phyloP scores from a whole-genome alignment of 179 eudicot genomes.

The Silene noctiflora region DNA sequence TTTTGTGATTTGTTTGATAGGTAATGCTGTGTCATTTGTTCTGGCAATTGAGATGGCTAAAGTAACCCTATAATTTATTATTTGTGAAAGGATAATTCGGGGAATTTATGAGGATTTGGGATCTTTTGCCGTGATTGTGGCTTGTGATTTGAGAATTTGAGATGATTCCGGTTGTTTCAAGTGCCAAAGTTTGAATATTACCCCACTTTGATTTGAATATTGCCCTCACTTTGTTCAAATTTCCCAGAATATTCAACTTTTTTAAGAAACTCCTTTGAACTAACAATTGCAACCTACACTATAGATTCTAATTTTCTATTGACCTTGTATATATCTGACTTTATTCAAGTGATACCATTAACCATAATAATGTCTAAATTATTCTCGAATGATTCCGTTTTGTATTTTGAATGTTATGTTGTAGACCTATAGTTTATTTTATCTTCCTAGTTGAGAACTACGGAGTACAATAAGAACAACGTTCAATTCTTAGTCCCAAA shows the following conservation, averaged over 20 bases:
- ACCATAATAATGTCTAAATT: no score
- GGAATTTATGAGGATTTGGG: background rate
- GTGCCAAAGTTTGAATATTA: no score
- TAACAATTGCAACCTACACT: background rate
- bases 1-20: background rate
- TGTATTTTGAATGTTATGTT: background rate
- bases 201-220: background rate
- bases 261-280: background rate
- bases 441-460: no score
- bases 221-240: background rate
- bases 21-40: background rate
- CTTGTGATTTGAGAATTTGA: conserved; percentile 1
- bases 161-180: background rate
- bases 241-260: background rate
- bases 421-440: background rate
- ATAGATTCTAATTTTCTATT: no score
- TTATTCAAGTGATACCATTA: no score
- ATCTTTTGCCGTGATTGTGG: background rate
- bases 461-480: no score
- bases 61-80: no score
- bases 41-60: no score
- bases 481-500: no score
- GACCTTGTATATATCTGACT: no score
- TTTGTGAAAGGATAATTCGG: conserved; percentile 3
- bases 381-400: background rate